Evolutionary conservation across 257 asterid genomes (phyloP).

Genomic region (Jasminum sambac): DNA sequence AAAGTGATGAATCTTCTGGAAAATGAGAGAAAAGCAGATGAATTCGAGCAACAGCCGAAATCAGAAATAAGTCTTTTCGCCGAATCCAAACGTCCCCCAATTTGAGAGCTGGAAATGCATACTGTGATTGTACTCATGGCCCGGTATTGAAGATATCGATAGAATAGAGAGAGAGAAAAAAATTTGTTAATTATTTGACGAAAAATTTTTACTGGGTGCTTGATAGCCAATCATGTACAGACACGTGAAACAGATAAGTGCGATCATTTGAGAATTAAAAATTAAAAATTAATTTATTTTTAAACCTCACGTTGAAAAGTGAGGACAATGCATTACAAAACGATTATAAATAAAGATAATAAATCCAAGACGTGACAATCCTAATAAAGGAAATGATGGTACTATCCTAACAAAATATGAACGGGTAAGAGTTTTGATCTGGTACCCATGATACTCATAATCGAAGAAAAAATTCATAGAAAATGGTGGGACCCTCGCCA

Average conservation of each 20-base stretch:
- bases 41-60: constrained; percentile 19
- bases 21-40: constrained; percentile 27
- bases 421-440: too few relatives aligned
- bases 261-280: too few relatives aligned
- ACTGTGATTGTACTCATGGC: constrained; percentile 35
- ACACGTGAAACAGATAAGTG: not conserved
- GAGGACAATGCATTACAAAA: too few relatives aligned
- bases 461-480: too few relatives aligned
- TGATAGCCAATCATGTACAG: not conserved
- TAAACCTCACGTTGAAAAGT: too few relatives aligned
- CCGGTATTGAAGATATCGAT: constrained; percentile 17
- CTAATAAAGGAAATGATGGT: too few relatives aligned
- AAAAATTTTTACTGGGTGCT: not conserved
- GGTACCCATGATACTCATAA: too few relatives aligned
- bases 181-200: not conserved
- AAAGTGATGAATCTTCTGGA: constrained; percentile 24
- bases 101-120: constrained; percentile 16
- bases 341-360: too few relatives aligned
- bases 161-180: constrained; percentile 11
- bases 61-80: constrained; percentile 26
- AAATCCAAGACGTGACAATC: too few relatives aligned
- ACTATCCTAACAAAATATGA: too few relatives aligned
- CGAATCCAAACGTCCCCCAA: not conserved
- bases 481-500: too few relatives aligned
- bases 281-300: too few relatives aligned